Base-by-base conservation (phyloP, 2,329 filamentous ascomycete genomes). In the Thermothelomyces thermophilus region DNA sequence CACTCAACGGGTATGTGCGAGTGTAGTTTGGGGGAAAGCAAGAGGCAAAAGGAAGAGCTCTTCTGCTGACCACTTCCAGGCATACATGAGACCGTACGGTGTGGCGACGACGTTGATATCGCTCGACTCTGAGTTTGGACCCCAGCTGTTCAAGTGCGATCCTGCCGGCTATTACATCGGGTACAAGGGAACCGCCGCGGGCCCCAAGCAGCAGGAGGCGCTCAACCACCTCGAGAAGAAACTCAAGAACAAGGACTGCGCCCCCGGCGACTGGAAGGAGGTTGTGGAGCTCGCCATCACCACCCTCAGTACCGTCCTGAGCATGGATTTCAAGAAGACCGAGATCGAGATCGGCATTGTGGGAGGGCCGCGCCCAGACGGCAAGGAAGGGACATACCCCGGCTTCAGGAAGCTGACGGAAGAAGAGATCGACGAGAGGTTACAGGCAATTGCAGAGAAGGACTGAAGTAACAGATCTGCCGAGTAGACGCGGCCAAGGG, bases 181-280 rank as follows among this genome's bases (percentile, higher is more conserved):
- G 59, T 98, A 97, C 83, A 97, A 97, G 76, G 93, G 89, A 60
- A 97, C 93, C 41, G 89, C 93, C 46, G 94, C 93, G 7, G 93
- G 93, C 5, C 93, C 93, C 48, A 98, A 98, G 76, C 91, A 96
- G 70, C 93, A 98, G 70, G 93, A 98, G 77, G 93, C 93, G 56
- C 82, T 97, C 67, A 98, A 98, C 72, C 90, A 95, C 70, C 78
- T 98, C 52, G 93, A 98, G 81, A 97, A 97, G 84, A 97, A 97
- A 80, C 83, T 98, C 70, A 95, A 96, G 77, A 96, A 95, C 83
- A 96, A 96, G 83, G 90, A 97, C 64, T 77, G 80, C 63, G 93
- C 91, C 31, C 86, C 93, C 51, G 93, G 93, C 54, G 84, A 75
- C 65, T 98, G 93, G 93, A 88, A 95, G 70, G 93, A 98, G 54